Evolutionary conservation across 2,329 filamentous ascomycete species (phyloP).

Genomic region (Epichloe uncinata): DNA sequence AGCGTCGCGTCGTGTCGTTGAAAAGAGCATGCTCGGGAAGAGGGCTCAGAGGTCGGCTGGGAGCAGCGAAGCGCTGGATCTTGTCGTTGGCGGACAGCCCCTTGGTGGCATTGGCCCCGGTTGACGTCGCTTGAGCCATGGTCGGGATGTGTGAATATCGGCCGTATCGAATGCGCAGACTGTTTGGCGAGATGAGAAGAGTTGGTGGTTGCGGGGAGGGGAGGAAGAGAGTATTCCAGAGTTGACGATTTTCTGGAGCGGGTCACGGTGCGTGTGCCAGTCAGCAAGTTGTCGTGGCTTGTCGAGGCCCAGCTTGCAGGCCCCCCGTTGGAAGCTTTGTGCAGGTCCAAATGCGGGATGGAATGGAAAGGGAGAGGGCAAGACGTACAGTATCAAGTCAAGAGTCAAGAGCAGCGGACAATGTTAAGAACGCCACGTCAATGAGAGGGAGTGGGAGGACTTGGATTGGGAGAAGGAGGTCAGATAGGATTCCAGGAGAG

Average conservation of each 20-base stretch:
- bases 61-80: constrained; percentile 89
- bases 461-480: neutral
- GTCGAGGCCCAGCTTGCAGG: constrained; percentile 3
- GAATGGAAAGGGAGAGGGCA: neutral
- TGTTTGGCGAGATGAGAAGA: neutral
- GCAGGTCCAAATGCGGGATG: neutral
- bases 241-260: constrained; percentile 6
- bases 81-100: constrained; percentile 85
- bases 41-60: constrained; percentile 84
- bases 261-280: constrained; percentile 2
- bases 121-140: constrained; percentile 41
- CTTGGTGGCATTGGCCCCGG: constrained; percentile 36
- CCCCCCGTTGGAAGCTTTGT: neutral
- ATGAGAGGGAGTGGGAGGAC: neutral
- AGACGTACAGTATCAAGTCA: neutral
- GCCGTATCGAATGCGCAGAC: constrained; percentile 4
- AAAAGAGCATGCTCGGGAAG: constrained; percentile 82
- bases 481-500: neutral
- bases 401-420: neutral
- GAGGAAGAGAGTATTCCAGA: neutral
- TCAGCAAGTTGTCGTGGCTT: constrained; percentile 4
- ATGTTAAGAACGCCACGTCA: neutral
- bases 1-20: constrained; percentile 99
- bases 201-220: constrained; percentile 5
- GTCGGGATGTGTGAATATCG: constrained; percentile 5